Conservation (phyloP, 805 yeast species). For the Pichia manshurica region DNA sequence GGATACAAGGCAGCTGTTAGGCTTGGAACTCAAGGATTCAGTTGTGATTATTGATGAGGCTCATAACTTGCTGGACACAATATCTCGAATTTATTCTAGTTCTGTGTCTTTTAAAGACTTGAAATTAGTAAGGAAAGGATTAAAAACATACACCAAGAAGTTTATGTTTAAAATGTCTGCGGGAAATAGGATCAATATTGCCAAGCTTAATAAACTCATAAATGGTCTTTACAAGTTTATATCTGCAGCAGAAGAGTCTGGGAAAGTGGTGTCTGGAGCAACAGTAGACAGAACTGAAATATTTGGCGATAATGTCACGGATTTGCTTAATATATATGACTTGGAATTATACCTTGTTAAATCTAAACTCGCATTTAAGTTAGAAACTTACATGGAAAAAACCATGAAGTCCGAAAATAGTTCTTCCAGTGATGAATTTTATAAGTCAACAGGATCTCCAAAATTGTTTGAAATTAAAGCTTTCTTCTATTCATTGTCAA, state of each 20-base stretch:
- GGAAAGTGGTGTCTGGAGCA: slow-evolving; percentile 43
- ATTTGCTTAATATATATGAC: slow-evolving; percentile 62
- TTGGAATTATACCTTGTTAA: slow-evolving; percentile 56
- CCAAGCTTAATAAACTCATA: slow-evolving; percentile 56
- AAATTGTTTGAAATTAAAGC: slow-evolving; percentile 58
- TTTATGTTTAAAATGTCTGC: slow-evolving; percentile 63
- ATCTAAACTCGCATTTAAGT: slow-evolving; percentile 77
- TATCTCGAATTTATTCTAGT: slow-evolving; percentile 63
- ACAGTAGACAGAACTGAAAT: slow-evolving; percentile 48
- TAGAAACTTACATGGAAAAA: slow-evolving; percentile 60
- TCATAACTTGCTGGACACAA: slow-evolving; percentile 77
- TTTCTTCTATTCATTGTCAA: slow-evolving; percentile 59
- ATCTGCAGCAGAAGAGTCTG: slow-evolving; percentile 22
- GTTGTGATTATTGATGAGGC: slow-evolving; percentile 88
- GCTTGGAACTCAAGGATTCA: slow-evolving; percentile 53
- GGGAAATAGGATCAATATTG: slow-evolving; percentile 63
- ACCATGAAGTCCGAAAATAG: slow-evolving; percentile 9
- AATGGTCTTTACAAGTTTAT: slow-evolving; percentile 47
- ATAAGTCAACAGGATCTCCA: slow-evolving; percentile 35
- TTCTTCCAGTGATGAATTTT: background rate
- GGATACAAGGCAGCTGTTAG: slow-evolving; percentile 52
- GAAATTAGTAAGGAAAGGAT: slow-evolving; percentile 36
- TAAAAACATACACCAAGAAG: slow-evolving; percentile 50
- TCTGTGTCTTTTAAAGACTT: slow-evolving; percentile 49
- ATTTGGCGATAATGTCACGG: slow-evolving; percentile 57